Percentiles rank a stretch among this genome's conserved stretches.
These are phyloP conservation scores for Huntiella moniliformis DNA, from an alignment of 2,329 filamentous ascomycete species.

Conservation along the genomic window DNA sequence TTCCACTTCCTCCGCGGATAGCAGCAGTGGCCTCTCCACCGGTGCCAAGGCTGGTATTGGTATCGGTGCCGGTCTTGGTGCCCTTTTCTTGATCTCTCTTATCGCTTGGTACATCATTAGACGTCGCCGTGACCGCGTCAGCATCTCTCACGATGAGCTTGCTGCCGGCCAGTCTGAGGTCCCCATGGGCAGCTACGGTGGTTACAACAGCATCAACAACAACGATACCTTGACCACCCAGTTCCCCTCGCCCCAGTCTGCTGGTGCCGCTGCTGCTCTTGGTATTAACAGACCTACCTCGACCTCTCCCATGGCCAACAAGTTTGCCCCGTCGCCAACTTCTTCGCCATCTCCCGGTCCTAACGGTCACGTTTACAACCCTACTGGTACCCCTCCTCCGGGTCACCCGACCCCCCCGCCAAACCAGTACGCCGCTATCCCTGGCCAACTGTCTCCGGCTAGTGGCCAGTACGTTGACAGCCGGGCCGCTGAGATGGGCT, in stretches of 20 bases:
- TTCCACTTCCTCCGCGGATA: conserved; percentile 13
- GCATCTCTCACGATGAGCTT: conserved; percentile 20
- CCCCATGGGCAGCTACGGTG: conserved; percentile 19
- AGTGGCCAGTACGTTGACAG: neutral
- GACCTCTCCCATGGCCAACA: conserved; percentile 13
- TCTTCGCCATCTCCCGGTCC: conserved; percentile 9
- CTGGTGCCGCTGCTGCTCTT: conserved; percentile 8
- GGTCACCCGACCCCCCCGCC: conserved; percentile 7
- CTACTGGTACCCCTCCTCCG: conserved; percentile 8
- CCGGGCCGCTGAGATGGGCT: conserved; percentile 12
- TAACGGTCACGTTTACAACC: neutral
- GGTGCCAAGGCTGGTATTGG: conserved; percentile 28
- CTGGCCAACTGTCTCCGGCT: neutral
- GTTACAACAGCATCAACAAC: conserved; percentile 11
- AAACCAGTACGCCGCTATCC: neutral
- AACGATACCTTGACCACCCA: conserved; percentile 15
- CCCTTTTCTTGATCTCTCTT: conserved; percentile 16
- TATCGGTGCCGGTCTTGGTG: conserved; percentile 22
- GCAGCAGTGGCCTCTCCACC: conserved; percentile 19
- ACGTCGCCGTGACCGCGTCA: conserved; percentile 12
- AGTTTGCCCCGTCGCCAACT: conserved; percentile 14
- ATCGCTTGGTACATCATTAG: conserved; percentile 13
- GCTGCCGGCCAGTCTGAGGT: conserved; percentile 23
- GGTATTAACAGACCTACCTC: conserved; percentile 14
- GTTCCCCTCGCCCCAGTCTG: conserved; percentile 16